These are phyloP conservation scores for Camellia sinensis DNA, from an alignment of 148 eudicot species.

Conservation along the genomic window DNA sequence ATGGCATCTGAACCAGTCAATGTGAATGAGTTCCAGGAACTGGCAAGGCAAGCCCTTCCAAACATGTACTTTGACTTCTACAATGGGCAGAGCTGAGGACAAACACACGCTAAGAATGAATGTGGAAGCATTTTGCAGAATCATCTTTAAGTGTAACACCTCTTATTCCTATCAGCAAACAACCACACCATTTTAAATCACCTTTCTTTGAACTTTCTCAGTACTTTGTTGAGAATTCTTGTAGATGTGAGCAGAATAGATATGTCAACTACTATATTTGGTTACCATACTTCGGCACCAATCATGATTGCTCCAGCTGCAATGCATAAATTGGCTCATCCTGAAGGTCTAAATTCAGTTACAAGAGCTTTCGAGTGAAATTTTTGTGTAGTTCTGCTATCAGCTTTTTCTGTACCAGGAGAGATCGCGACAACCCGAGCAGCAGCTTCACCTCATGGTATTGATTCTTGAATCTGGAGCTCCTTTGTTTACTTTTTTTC, in stretches of 20 bases:
- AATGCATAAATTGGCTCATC: conserved; percentile 67
- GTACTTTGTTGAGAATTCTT: conserved; percentile 61
- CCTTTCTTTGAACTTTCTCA: conserved; percentile 18
- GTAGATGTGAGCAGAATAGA: conserved; percentile 61
- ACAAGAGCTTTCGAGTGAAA: background rate
- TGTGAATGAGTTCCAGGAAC: conserved; percentile 63
- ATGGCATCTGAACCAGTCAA: conserved; percentile 55
- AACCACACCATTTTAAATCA: conserved; percentile 5
- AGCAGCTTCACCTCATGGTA: conserved; percentile 80
- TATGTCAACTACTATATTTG: conserved; percentile 59
- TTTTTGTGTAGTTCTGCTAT: background rate
- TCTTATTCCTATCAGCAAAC: background rate
- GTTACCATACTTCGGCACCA: conserved; percentile 57
- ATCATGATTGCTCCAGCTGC: conserved; percentile 77
- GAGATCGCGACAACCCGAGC: conserved; percentile 79
- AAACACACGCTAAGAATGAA: conserved; percentile 64
- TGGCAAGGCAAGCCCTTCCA: conserved; percentile 68
- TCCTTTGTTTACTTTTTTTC: background rate
- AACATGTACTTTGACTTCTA: conserved; percentile 78
- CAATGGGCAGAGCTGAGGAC: conserved; percentile 75
- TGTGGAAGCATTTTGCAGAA: conserved; percentile 52
- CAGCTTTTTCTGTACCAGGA: conserved; percentile 39
- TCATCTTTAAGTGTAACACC: conserved; percentile 31
- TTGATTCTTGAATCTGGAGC: background rate
- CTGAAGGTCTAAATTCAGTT: conserved; percentile 36